Evolutionary conservation across 345 rosid genomes (phyloP).

Genomic region (Clarkia xantiana): DNA sequence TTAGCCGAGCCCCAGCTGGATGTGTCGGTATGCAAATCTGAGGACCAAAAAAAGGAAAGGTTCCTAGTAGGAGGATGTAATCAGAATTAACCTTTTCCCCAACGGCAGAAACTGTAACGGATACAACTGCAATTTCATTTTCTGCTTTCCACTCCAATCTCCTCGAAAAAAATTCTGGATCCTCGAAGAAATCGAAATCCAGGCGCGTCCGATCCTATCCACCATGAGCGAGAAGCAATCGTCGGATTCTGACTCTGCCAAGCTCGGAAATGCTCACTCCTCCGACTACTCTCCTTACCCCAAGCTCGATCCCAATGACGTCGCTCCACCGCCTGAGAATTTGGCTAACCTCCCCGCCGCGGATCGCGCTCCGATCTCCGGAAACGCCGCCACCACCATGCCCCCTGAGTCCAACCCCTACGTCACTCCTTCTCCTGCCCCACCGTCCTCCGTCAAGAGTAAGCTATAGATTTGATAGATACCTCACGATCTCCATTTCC

Average conservation of each 20-base stretch:
- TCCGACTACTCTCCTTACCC: conserved; percentile 90
- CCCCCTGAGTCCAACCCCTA: conserved; percentile 79
- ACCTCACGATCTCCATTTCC: too few relatives aligned
- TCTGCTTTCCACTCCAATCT: too few relatives aligned
- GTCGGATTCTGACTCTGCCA: conserved; percentile 7
- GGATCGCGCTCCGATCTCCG: conserved; percentile 31
- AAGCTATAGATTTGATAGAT: conserved; percentile 1
- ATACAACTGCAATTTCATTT: too few relatives aligned
- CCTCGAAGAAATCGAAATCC: too few relatives aligned
- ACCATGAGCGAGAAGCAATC: conserved; percentile 20
- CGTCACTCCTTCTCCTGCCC: conserved; percentile 39
- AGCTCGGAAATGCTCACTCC: conserved; percentile 22
- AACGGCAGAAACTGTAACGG: too few relatives aligned
- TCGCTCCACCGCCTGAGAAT: conserved; percentile 40
- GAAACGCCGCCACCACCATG: conserved; percentile 51
- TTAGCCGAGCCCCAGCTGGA: too few relatives aligned
- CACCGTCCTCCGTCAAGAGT: conserved; percentile 43
- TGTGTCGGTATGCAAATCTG: too few relatives aligned
- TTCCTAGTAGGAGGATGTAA: too few relatives aligned
- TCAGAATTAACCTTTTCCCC: too few relatives aligned
- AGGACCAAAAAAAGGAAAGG: too few relatives aligned
- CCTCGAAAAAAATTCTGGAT: too few relatives aligned
- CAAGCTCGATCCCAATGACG: conserved; percentile 63
- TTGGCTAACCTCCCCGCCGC: conserved; percentile 21
- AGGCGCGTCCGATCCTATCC: neutral